Evolutionary conservation across 495 filamentous ascomycete species (phyloP), one percentile per base, ranked within the genome.

Genomic region (Amphirosellinia nigrospora): DNA sequence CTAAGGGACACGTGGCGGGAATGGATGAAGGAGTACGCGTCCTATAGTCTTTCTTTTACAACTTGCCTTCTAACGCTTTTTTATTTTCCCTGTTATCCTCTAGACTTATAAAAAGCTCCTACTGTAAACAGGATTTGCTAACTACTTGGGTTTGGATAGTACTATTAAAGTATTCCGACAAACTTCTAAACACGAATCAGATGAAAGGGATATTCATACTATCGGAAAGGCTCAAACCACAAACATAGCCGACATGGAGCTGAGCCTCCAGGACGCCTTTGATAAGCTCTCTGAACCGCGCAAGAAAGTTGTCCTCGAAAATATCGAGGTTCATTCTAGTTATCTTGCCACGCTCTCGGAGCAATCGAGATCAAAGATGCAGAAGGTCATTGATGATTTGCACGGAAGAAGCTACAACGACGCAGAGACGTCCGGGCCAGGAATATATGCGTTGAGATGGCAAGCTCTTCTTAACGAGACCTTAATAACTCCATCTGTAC

Each of bases 361-460:
- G 0, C 77, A 84, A 23, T 91, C 89, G 1, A 75, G 74, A 23
- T 43, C 71, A 1, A 83, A 84, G 21, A 83, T 89, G 75, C 83
- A 86, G 56, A 68, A 50, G 21, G 77, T 85, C 15, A 73, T 85
- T 19, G 74, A 81, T 58, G 74, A 79, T n/a, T 41, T 81, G 15
- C 64, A 71, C 19, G 64, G 70, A 21, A 75, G 41, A 36, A 73
- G 58, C 15, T 28, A 19, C n/a, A n/a, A 30, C 16, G 69, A 56
- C 30, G 69, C 66, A 16, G n/a, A 36, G 68, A 80, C 78, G 55
- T 77, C 80, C 11, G 89, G 89, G 0, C 90, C 90, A 11, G 90
- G 90, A 0, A 86, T 88, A 59, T 92, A 87, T 72, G 82, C 91
- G 48, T 80, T 83, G 0, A 82, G 86, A 46, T 92, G 90, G 90